These are phyloP conservation scores for Heterobasidion occidentale DNA, from an alignment of 1,284 basidiomycete species.

Conservation along the genomic window DNA sequence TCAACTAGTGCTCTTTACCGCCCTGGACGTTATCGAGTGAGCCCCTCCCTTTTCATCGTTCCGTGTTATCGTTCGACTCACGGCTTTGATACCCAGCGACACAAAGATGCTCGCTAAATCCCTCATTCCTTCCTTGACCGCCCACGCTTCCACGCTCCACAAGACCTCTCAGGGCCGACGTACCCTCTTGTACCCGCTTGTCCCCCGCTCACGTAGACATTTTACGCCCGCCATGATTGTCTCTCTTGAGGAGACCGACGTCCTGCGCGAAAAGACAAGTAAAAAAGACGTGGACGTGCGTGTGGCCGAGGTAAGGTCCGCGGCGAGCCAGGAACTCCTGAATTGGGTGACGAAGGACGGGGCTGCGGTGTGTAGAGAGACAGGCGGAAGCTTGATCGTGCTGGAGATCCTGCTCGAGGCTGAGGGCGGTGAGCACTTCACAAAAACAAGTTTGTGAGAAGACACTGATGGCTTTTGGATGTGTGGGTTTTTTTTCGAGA, in stretches of 20 bases:
- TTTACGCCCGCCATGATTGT: slow-evolving; percentile 76
- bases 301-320: slow-evolving; percentile 58
- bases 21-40: slow-evolving; percentile 81
- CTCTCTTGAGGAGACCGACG: slow-evolving; percentile 64
- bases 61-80: not conserved
- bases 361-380: slow-evolving; percentile 55
- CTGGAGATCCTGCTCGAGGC: slow-evolving; percentile 77
- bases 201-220: slow-evolving; percentile 71
- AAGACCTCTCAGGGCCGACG: slow-evolving; percentile 62
- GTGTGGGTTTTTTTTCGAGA: not conserved
- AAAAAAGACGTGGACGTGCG: slow-evolving; percentile 68
- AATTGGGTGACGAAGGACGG: slow-evolving; percentile 57
- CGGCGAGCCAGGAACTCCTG: slow-evolving; percentile 65
- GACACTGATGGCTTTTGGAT: too few relatives aligned
- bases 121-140: slow-evolving; percentile 56
- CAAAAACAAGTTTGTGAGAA: too few relatives aligned
- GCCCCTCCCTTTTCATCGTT: slow-evolving; percentile 14
- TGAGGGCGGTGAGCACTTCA: slow-evolving; percentile 57
- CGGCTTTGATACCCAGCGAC: slow-evolving; percentile 42
- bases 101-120: slow-evolving; percentile 82
- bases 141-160: slow-evolving; percentile 47
- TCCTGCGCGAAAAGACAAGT: slow-evolving; percentile 56
- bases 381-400: slow-evolving; percentile 71
- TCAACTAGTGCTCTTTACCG: slow-evolving; percentile 81
- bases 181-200: slow-evolving; percentile 72